Base-by-base conservation (phyloP, 2,329 filamentous ascomycete species). In the Aureobasidium lini region DNA sequence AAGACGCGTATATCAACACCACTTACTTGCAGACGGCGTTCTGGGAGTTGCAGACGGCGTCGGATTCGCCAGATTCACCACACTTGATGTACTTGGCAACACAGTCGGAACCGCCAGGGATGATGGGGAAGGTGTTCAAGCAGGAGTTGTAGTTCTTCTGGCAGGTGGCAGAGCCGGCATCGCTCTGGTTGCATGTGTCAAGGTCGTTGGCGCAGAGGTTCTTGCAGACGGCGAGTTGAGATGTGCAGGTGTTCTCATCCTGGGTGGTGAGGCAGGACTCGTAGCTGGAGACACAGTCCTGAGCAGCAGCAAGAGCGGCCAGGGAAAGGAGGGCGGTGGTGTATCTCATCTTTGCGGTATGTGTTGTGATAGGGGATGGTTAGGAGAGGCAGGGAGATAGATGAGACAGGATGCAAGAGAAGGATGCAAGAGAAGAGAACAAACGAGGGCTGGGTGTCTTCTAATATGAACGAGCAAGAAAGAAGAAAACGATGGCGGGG, bases 81-180 rank as follows among this genome's bases (percentile, higher is more conserved):
- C 54, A 57, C 42, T 48, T 48, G 43, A 47, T 57, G 54, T 16
- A 57, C 36, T 57, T 57, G 43, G 42, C 34, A 40, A 57, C 54
- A 48, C 54, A 57, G 43, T 57, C 54, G 1, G 52, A 56, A 32
- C 54, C 54, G 23, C 54, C 54, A n/a, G 42, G 42, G 23, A 57
- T 39, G 34, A 48, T 40, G 34, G 54, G 54, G 54, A 57, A 57
- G n/a, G 54, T 57, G 54, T 57, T 57, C 43, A 57, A 18, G 43
- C 54, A 57, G 9, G 42, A 39, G 32, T 47, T 57, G 54, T 57
- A 57, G 34, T 31, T 57, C 40, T 44, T 47, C 36, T 57, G 54
- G 54, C 54, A 57, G 34, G 18, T n/a, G 15, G 13, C 42, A 6
- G 54, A 57, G 2, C 31, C 42, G 23, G 42, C 31, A 15, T 28